These are phyloP conservation scores for Fraxinus pennsylvanica DNA, from an alignment of 257 asterid genomes.

Conservation along the genomic window DNA sequence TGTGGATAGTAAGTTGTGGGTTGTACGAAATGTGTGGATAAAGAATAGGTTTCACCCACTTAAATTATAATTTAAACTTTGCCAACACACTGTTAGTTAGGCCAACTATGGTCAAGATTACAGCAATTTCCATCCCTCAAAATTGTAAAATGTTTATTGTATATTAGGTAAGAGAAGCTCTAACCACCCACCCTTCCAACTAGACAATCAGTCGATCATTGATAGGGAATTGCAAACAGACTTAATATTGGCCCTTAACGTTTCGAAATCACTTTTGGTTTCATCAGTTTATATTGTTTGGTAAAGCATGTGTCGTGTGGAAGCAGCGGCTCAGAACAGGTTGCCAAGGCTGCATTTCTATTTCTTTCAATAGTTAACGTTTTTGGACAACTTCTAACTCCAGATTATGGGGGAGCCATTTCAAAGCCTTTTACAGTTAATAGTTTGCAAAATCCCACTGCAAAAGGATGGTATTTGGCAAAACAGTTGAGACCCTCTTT, in stretches of 20 bases:
- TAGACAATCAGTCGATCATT: neutral
- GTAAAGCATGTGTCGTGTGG: conserved; percentile 1
- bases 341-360: neutral
- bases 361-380: neutral
- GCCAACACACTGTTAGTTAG: neutral
- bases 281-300: neutral
- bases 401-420: neutral
- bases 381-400: neutral
- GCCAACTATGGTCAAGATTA: neutral
- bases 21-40: too few species aligned
- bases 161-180: neutral
- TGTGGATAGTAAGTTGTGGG: too few species aligned
- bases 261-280: neutral
- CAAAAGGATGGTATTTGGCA: neutral
- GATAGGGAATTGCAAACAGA: neutral
- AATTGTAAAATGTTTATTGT: conserved; percentile 6
- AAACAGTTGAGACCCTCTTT: neutral
- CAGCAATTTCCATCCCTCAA: conserved; percentile 1
- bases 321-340: conserved; percentile 2
- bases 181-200: conserved; percentile 1
- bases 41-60: neutral
- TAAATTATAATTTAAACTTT: too few species aligned
- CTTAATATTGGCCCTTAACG: neutral
- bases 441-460: neutral
- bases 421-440: neutral